Evolutionary conservation across 2,329 filamentous ascomycete species (phyloP), one percentile per base, ranked within the genome.

Genomic region (Fusarium zealandicum): DNA sequence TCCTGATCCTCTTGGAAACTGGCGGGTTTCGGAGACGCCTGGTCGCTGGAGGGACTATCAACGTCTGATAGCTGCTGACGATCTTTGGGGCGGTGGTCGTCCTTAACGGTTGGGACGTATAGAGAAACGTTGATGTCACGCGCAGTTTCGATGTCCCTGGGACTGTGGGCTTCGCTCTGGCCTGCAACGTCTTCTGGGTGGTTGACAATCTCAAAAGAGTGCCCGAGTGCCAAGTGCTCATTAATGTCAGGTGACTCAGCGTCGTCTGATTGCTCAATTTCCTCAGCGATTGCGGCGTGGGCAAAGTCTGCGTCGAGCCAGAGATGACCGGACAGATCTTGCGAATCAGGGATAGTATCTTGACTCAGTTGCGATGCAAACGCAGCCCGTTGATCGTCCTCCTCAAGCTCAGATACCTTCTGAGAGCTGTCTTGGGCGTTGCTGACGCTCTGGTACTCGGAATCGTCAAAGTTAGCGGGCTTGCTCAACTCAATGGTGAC

Each of bases 261-360:
- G 9, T 25, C 45, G n/a, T 42, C 38, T 36, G 44, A 25, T 17
- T 51, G 35, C 14, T 47, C 51, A 6, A 55, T n/a, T 5, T 30
- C 37, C 32, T 46, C 17, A 22, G 32, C 20, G 43, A 38, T 53
- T 9, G 22, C 22, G 22, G 6, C 7, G 22, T 25, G 6, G 47
- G 28, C 53, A 13, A 31, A 10, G 22, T 50, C 27, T 37, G 49
- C 32, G 38, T 63, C 59, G 5, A 65, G 57, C 51, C 59, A 65
- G 11, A 60, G 57, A 44, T 63, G 64, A 10, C 59, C 64, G n/a
- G 70, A 70, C 9, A 55, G 59, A 28, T 75, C 76, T 53, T 80
- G 76, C 1, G 78, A 80, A 53, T 80, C 78, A 0, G 76, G 76
- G 18, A 80, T 75, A 4, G 75, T 78, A 20, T 61, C 59, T 46